A percentile compares a stretch with the other conserved stretches of the same genome.
Evolutionary conservation across 345 rosid genomes (phyloP).

Genomic region (Streptanthus diversifolius): DNA sequence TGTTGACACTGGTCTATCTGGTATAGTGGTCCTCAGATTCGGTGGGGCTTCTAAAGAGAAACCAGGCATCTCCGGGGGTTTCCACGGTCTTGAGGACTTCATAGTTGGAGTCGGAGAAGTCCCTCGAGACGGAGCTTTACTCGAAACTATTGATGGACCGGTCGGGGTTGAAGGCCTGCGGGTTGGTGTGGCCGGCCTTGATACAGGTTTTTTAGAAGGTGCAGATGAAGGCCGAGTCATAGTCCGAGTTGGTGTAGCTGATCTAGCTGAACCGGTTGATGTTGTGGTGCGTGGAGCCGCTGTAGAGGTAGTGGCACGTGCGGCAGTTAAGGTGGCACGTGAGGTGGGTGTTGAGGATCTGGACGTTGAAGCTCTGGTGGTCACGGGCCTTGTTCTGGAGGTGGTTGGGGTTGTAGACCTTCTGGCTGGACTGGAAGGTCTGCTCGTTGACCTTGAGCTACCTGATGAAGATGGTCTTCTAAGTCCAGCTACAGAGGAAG

Average conservation of each 20-base stretch:
- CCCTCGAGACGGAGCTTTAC: conserved; percentile 50
- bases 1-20: conserved; percentile 65
- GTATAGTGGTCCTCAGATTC: conserved; percentile 60
- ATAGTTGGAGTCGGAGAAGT: conserved; percentile 63
- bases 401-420: conserved; percentile 41
- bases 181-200: conserved; percentile 34
- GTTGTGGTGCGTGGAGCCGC: conserved; percentile 26
- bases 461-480: conserved; percentile 70
- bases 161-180: conserved; percentile 36
- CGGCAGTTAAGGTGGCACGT: conserved; percentile 46
- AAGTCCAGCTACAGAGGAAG: conserved; percentile 37
- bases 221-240: conserved; percentile 20
- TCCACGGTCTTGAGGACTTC: conserved; percentile 54
- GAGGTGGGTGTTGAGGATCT: conserved; percentile 82
- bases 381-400: conserved; percentile 33
- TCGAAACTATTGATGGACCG: conserved; percentile 37
- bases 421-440: conserved; percentile 61
- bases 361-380: conserved; percentile 44
- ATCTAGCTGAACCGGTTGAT: conserved; percentile 29
- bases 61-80: conserved; percentile 45
- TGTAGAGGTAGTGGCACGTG: conserved; percentile 28
- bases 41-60: conserved; percentile 60
- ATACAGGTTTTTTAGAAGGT: conserved; percentile 27
- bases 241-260: conserved; percentile 34
- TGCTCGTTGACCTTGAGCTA: conserved; percentile 39